Base-by-base conservation (phyloP, 306 rosid species). In the Quillaja saponaria region DNA sequence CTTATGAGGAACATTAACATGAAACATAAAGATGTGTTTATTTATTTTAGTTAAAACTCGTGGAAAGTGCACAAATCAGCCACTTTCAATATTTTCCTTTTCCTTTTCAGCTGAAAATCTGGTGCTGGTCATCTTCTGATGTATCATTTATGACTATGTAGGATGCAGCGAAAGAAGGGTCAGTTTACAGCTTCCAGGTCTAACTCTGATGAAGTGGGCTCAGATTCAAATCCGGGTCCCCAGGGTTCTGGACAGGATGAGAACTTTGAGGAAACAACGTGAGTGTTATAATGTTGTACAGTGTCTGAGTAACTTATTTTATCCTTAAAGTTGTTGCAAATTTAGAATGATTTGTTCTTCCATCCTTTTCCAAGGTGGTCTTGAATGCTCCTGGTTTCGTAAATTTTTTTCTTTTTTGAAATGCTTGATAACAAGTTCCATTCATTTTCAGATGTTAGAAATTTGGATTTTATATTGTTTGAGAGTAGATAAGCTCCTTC, bases 131-230 rank as follows among this genome's bases (percentile, higher is more conserved):
- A 45, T 25, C 52, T 57, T 44, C 17, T 14, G 49, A 17, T 45
- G 40, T 25, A 8, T 45, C 49, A 17, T 55, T 21, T 33, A 49
- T 63, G 64, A 11, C 7, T 48, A 37, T 64, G 40, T 72, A 81
- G 86, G 64, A 81, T 81, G 86, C 86, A 81, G 75, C 82, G 86
- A 28, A 81, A 77, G 65, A 81, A 77, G 72, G 86, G 86, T 37
- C 86, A 81, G 69, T 81, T 81, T 63, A 69, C 79, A 19, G 77
- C 86, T 6, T 56, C 86, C 20, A 81, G 73, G 69, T 72, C 57
- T 45, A 69, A 21, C 13, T 53, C 70, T n/a, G 86, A 81, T 60
- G 86, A 74, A 64, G 52, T 48, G 47, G 82, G 75, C 47, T 67
- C 75, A 11, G 71, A 66, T 40, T 68, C 76, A 45, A 70, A 25